Evolutionary conservation across 768 basidiomycete species (phyloP).

Genomic region (Leccinum boreale): DNA sequence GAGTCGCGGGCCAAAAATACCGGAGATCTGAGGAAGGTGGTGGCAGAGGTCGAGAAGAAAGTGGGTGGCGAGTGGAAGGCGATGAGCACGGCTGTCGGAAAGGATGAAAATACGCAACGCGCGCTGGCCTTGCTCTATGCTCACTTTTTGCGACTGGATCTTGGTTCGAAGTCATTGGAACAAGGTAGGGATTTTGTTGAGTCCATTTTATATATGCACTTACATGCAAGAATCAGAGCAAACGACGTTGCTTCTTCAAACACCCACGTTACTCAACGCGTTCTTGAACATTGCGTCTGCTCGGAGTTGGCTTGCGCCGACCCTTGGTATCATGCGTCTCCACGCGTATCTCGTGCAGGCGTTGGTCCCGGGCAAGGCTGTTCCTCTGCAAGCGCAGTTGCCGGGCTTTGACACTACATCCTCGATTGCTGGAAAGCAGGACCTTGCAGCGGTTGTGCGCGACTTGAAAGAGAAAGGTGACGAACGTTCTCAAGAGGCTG

Average conservation of each 20-base stretch:
- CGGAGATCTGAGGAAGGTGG: constrained; percentile 46
- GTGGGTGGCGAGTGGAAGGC: constrained; percentile 55
- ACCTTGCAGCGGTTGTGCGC: constrained; percentile 16
- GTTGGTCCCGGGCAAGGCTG: constrained; percentile 51
- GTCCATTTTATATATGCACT: neutral
- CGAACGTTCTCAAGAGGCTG: constrained; percentile 23
- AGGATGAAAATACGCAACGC: constrained; percentile 35
- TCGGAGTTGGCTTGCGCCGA: constrained; percentile 85
- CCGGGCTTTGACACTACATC: constrained; percentile 58
- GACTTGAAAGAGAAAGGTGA: constrained; percentile 18
- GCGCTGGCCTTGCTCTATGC: constrained; percentile 80
- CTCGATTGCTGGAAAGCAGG: constrained; percentile 24
- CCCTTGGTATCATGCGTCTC: constrained; percentile 75
- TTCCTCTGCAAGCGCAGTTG: constrained; percentile 63
- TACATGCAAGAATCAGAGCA: constrained; percentile 53
- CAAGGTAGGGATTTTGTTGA: constrained; percentile 49
- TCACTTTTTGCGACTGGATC: constrained; percentile 70
- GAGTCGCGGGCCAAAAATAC: constrained; percentile 41
- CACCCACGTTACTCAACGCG: constrained; percentile 71
- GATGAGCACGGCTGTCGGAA: constrained; percentile 41
- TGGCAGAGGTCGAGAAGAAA: constrained; percentile 46
- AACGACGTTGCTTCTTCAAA: constrained; percentile 63
- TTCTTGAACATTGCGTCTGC: constrained; percentile 79
- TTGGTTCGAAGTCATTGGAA: constrained; percentile 49
- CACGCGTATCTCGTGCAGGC: constrained; percentile 86